These are phyloP conservation scores for Tetrapisispora namnaoensis DNA, from an alignment of 805 yeast species.

Conservation along the genomic window DNA sequence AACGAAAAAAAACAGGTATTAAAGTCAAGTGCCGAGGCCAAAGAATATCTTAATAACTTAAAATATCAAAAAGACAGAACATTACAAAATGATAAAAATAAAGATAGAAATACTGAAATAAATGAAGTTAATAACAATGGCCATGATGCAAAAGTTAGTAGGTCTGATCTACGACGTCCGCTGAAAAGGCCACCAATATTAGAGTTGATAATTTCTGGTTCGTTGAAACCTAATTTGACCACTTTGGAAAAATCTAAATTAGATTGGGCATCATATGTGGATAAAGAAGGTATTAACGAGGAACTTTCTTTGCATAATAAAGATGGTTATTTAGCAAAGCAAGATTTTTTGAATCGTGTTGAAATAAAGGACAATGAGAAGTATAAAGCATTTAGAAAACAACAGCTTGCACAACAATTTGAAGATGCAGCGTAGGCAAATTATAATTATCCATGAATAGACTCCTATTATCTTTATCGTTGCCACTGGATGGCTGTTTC, in stretches of 20 bases:
- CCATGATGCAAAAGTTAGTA: conserved; percentile 5
- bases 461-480: no score
- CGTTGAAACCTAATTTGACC: conserved; percentile 69
- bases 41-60: conserved; percentile 59
- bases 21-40: conserved; percentile 74
- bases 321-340: conserved; percentile 85
- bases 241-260: conserved; percentile 87
- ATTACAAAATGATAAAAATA: conserved; percentile 6
- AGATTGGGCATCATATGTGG: conserved; percentile 94
- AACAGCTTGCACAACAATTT: conserved; percentile 26
- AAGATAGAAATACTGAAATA: conserved; percentile 1
- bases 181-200: conserved; percentile 66
- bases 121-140: conserved; percentile 8
- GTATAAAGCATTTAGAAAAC: conserved; percentile 31
- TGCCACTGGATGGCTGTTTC: no score
- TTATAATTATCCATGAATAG: no score
- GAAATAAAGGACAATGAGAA: conserved; percentile 37
- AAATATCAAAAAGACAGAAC: conserved; percentile 22
- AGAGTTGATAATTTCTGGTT: conserved; percentile 61
- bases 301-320: conserved; percentile 74
- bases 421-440: conserved; percentile 3
- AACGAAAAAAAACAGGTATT: conserved; percentile 74
- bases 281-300: conserved; percentile 70
- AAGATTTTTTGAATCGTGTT: conserved; percentile 75
- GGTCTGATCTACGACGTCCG: conserved; percentile 39